A percentile compares a stretch with the other conserved stretches of the same genome.
Evolutionary conservation across 371 early-diverging fungal genomes (phyloP).

Genomic region (Nematocida minor): DNA sequence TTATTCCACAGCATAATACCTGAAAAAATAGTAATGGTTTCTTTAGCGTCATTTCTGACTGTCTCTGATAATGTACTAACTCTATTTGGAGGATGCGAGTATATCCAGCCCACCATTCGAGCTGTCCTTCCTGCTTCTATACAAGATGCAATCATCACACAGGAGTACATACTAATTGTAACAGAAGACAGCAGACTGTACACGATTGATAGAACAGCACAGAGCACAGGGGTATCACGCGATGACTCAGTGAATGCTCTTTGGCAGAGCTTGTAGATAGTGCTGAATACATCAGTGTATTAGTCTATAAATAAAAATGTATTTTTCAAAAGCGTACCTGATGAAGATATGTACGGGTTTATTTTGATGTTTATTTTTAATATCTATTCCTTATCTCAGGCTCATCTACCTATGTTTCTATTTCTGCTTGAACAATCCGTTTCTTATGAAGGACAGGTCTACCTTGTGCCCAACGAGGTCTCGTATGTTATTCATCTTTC

Average conservation of each 20-base stretch:
- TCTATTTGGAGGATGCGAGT: background rate
- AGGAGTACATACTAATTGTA: background rate
- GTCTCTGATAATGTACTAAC: background rate
- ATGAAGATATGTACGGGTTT: too few species aligned
- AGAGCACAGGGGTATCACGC: too few species aligned
- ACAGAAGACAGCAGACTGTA: background rate
- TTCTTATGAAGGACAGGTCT: conserved; percentile 81
- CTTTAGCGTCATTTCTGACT: conserved; percentile 1
- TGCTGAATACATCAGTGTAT: too few species aligned
- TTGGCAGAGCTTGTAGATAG: too few species aligned
- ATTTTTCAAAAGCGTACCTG: too few species aligned
- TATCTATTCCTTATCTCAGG: too few species aligned
- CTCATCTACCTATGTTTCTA: too few species aligned
- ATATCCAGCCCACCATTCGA: background rate
- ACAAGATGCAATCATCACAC: background rate
- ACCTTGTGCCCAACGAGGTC: conserved; percentile 96
- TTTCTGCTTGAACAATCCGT: conserved; percentile 65
- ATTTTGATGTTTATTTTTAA: too few species aligned
- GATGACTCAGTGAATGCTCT: too few species aligned
- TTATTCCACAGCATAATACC: background rate
- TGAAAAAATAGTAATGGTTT: background rate
- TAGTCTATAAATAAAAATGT: too few species aligned
- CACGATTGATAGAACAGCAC: too few species aligned
- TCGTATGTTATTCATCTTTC: conserved; percentile 88
- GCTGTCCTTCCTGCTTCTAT: background rate